Conservation (phyloP, 1,284 basidiomycete species). For the Ceratobasidium theobromae region DNA sequence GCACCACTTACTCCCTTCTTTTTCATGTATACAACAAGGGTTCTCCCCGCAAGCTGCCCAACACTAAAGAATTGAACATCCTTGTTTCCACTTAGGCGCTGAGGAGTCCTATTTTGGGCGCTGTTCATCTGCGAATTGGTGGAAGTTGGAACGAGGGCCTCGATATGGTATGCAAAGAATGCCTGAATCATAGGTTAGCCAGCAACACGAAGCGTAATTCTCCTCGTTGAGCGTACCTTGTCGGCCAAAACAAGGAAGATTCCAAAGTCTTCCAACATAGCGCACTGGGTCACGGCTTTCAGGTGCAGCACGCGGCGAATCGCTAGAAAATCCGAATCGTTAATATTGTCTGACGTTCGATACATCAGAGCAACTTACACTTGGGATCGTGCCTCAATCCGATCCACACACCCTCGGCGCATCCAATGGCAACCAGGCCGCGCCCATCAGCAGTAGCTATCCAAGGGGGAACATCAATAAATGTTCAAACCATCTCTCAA, state of each 20-base stretch:
- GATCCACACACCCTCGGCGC: conserved; percentile 96
- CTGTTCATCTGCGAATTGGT: conserved; percentile 54
- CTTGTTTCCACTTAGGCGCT: conserved; percentile 83
- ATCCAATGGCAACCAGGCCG: conserved; percentile 86
- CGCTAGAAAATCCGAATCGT: conserved; percentile 48
- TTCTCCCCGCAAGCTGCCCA: conserved; percentile 80
- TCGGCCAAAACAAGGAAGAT: conserved; percentile 95
- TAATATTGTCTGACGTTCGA: not conserved
- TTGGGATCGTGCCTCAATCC: conserved; percentile 85
- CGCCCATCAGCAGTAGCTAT: conserved; percentile 84
- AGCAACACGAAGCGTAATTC: not conserved
- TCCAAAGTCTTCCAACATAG: conserved; percentile 91
- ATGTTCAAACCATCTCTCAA: not conserved
- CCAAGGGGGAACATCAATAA: conserved; percentile 28
- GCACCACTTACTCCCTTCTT: conserved; percentile 62
- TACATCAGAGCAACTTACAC: conserved; percentile 53
- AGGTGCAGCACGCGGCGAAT: conserved; percentile 88
- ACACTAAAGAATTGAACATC: conserved; percentile 96
- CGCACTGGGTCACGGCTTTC: conserved; percentile 89
- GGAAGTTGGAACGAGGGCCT: conserved; percentile 90
- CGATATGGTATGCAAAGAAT: conserved; percentile 88
- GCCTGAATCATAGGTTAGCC: conserved; percentile 47
- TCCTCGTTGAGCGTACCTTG: conserved; percentile 55
- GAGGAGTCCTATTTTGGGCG: conserved; percentile 55
- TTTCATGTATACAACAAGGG: conserved; percentile 93